Evolutionary conservation across 306 rosid species (phyloP).

Genomic region (Citrullus mucosospermus): DNA sequence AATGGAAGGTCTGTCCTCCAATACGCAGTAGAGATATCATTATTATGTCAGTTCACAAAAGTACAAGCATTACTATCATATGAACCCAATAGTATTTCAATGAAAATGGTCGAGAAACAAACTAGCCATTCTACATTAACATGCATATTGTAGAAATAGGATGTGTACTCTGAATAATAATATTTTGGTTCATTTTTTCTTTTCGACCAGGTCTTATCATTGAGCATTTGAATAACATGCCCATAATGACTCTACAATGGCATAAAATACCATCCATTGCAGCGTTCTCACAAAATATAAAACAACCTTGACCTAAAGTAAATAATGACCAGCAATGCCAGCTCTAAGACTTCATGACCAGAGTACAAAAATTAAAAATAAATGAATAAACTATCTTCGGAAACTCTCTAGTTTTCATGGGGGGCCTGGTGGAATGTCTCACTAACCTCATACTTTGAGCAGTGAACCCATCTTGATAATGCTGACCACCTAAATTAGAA

Average conservation of each 20-base stretch:
- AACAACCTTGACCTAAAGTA: background rate
- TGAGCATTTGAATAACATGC: background rate
- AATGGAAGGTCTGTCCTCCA: background rate
- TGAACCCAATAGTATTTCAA: background rate
- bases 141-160: background rate
- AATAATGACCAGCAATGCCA: background rate
- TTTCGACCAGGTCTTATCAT: background rate
- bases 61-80: background rate
- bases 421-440: background rate
- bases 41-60: background rate
- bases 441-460: slow-evolving; percentile 85
- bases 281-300: background rate
- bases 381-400: too few species aligned
- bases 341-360: background rate
- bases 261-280: background rate
- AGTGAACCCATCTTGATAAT: slow-evolving; percentile 78
- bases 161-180: background rate
- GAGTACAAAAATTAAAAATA: too few species aligned
- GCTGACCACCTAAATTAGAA: slow-evolving; percentile 57
- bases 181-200: background rate
- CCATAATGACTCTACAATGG: background rate
- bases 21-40: background rate
- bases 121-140: background rate
- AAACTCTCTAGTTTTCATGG: background rate
- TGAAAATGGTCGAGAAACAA: background rate